A percentile compares a stretch with the other conserved stretches of the same genome.
These are phyloP conservation scores for Pontederia paniculata DNA, from an alignment of 176 grass and related monocot genomes.

Conservation along the genomic window DNA sequence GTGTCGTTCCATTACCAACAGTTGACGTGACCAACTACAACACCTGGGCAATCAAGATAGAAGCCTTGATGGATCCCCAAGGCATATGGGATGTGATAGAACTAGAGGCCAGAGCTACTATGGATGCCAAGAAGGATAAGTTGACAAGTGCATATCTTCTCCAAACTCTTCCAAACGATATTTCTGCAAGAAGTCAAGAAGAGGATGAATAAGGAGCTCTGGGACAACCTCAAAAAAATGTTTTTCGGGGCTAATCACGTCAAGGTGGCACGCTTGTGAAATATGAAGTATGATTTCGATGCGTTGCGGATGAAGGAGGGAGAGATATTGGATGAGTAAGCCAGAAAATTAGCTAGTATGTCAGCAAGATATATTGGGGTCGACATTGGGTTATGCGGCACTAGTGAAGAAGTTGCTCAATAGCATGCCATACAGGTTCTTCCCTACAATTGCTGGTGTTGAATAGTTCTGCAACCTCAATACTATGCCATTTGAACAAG, in stretches of 20 bases:
- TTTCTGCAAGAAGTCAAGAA: not conserved
- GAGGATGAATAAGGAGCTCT: conserved; percentile 1
- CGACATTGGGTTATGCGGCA: not conserved
- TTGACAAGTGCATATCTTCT: not conserved
- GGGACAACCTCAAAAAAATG: conserved; percentile 3
- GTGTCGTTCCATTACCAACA: too few species aligned
- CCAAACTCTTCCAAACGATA: not conserved
- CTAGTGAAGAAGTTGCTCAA: not conserved
- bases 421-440: not conserved
- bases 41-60: conserved; percentile 8
- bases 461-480: not conserved
- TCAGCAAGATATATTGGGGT: not conserved
- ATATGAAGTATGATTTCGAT: not conserved
- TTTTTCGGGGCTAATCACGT: not conserved
- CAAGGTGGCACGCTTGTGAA: not conserved
- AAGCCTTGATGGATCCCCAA: not conserved
- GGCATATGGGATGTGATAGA: not conserved
- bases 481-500: not conserved
- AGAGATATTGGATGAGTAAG: not conserved
- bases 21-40: conserved; percentile 2
- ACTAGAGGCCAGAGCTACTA: too few species aligned
- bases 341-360: not conserved
- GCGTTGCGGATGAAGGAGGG: not conserved
- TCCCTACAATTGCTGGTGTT: not conserved
- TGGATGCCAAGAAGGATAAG: conserved; percentile 8